phyloP scores from a whole-genome alignment of 352 stramenopile species.

The Phytophthora tentaculata region DNA sequence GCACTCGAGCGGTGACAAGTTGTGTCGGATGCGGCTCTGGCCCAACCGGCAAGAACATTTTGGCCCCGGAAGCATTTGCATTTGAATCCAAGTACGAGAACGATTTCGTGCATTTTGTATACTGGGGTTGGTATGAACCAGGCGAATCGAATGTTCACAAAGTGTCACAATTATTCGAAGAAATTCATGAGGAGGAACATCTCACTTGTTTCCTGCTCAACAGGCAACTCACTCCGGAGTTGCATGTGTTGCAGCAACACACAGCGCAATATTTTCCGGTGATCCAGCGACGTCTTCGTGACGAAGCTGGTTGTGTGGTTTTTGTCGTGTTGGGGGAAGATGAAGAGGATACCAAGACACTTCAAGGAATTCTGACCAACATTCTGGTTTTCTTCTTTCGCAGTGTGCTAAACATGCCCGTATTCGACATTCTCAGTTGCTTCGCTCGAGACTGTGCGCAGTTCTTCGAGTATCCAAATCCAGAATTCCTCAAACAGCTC shows the following conservation, averaged over 20 bases:
- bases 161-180: conserved; percentile 24
- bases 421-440: conserved; percentile 35
- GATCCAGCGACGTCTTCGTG: conserved; percentile 52
- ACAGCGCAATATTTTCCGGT: conserved; percentile 45
- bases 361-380: conserved; percentile 34
- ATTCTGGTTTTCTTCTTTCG: conserved; percentile 65
- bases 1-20: conserved; percentile 6
- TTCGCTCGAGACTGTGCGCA: conserved; percentile 42
- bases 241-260: conserved; percentile 43
- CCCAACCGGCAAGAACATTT: conserved; percentile 29
- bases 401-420: conserved; percentile 27
- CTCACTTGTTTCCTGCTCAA: conserved; percentile 45
- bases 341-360: conserved; percentile 15
- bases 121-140: conserved; percentile 46
- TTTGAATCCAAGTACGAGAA: conserved; percentile 48
- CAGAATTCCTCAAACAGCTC: conserved; percentile 42
- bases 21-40: conserved; percentile 9
- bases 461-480: conserved; percentile 41
- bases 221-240: conserved; percentile 1
- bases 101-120: conserved; percentile 62
- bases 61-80: conserved; percentile 37
- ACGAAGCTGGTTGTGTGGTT: conserved; percentile 46
- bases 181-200: conserved; percentile 46
- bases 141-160: not conserved
- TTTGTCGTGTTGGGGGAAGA: conserved; percentile 44